phyloP scores from a whole-genome alignment of 352 stramenopile genomes.

The Phytophthora podocarpi region DNA sequence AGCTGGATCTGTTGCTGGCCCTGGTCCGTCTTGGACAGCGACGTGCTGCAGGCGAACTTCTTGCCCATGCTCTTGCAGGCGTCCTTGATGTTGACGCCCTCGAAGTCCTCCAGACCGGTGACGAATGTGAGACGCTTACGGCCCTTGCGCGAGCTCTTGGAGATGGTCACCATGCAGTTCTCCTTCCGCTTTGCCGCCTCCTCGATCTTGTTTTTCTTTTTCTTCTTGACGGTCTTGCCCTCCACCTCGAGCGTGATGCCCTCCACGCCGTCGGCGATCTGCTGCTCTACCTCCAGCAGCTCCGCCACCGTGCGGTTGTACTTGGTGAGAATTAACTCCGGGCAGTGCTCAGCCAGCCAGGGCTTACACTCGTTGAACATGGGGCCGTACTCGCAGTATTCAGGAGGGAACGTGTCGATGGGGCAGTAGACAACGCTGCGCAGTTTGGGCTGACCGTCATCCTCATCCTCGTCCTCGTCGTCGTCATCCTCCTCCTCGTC shows the following conservation, averaged over 20 bases:
- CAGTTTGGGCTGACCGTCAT: conserved; percentile 52
- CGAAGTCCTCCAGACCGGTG: conserved; percentile 81
- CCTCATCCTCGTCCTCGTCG: conserved; percentile 47
- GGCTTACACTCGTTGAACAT: conserved; percentile 88
- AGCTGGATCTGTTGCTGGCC: conserved; percentile 85
- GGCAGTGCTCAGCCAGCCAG: conserved; percentile 78
- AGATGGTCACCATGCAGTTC: conserved; percentile 70
- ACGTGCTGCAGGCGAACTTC: conserved; percentile 83
- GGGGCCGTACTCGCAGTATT: conserved; percentile 88
- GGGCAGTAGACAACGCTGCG: conserved; percentile 79
- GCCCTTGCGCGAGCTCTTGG: conserved; percentile 78
- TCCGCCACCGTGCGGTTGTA: conserved; percentile 85
- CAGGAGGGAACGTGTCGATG: conserved; percentile 81
- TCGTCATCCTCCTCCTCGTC: conserved; percentile 53
- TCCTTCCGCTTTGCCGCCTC: conserved; percentile 74
- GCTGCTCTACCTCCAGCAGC: conserved; percentile 74
- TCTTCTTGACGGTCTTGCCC: conserved; percentile 81
- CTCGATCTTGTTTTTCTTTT: conserved; percentile 84
- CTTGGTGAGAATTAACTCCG: conserved; percentile 76
- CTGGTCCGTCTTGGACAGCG: conserved; percentile 74
- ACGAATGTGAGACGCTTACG: conserved; percentile 85
- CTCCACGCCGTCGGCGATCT: conserved; percentile 81
- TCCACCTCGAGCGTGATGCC: conserved; percentile 75
- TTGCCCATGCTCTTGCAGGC: conserved; percentile 80
- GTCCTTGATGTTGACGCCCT: conserved; percentile 86